Base-by-base conservation (phyloP, 2,329 filamentous ascomycete genomes). In the Talaromyces sp. region DNA sequence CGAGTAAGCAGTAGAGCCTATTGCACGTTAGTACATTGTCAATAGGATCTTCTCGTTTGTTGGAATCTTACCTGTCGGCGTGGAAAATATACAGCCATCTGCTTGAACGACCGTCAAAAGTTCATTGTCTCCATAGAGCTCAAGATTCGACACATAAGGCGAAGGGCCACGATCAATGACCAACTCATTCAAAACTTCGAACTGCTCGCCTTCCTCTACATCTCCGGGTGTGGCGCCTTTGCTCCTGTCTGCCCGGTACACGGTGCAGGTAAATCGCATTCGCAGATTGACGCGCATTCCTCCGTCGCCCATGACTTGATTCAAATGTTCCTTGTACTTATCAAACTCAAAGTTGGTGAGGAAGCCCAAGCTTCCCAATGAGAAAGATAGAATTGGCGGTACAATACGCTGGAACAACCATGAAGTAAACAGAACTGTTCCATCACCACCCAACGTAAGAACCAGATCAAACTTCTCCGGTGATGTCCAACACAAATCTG, bases 191-290 rank as follows among this genome's bases (percentile, higher is more conserved):
- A 99, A 87, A 22, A 99, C 94, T 80, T 99, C 95, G 69, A 97
- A 98, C 73, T 97, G 93, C 80, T 98, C 94, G 52, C 90, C 92
- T 77, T 97, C 93, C 71, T 95, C 90, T 69, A 89, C 85, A n/a
- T 86, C 83, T 11, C 84, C 85, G 2, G 81, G 74, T n/a, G 75
- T 80, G 7, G 81, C 77, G 13, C 76, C 78, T 48, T 79, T 77
- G 61, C 74, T 79, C 8, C 74, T 73, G 67, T 81, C 87, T 69
- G 89, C 85, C 52, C 94, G 90, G 81, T 94, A 97, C 9, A 99
- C 93, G 0, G 95, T 98, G 81, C 94, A 98, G 16, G 95, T 99
- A 78, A 99, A 99, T 67, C 95, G 91, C 95, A 99, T 99, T 70
- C 95, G 92, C 70, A 99, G 83, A 74, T 97, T 98, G 67, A 98